Evolutionary conservation across 2,329 filamentous ascomycete species (phyloP).

Genomic region (Fusarium sp.): DNA sequence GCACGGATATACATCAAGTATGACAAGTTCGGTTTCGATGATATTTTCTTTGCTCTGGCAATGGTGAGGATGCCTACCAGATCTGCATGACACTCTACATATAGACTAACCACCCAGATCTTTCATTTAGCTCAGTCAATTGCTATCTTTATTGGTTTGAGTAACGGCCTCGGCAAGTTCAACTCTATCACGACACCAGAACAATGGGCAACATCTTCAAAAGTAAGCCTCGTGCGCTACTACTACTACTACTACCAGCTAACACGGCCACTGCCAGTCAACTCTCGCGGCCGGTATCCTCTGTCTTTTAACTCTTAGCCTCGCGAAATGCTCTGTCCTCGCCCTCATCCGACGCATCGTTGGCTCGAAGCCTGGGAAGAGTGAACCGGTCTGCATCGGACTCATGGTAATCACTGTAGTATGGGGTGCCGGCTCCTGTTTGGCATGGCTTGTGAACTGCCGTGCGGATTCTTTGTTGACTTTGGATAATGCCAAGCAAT

Average conservation of each 20-base stretch:
- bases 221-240: neutral
- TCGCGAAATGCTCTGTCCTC: constrained; percentile 36
- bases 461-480: constrained; percentile 9
- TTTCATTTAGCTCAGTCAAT: constrained; percentile 32
- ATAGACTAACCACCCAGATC: neutral
- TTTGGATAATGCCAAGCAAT: constrained; percentile 8
- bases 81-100: neutral
- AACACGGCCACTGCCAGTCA: neutral
- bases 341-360: constrained; percentile 40
- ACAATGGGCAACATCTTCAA: constrained; percentile 33
- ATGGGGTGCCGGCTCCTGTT: constrained; percentile 23
- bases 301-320: constrained; percentile 6
- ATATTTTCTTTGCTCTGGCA: constrained; percentile 28
- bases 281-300: constrained; percentile 23
- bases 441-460: constrained; percentile 31
- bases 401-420: constrained; percentile 25
- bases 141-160: constrained; percentile 31
- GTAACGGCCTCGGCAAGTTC: constrained; percentile 27
- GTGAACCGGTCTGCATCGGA: constrained; percentile 17
- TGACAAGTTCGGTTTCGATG: constrained; percentile 36
- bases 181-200: constrained; percentile 30
- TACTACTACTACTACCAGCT: too few relatives aligned
- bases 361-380: constrained; percentile 29
- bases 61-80: constrained; percentile 7
- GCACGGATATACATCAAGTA: constrained; percentile 39